Evolutionary conservation across 129 eudicot genomes (phyloP), one percentile per base, ranked within the genome.

Genomic region (Flaveria sonorensis): DNA sequence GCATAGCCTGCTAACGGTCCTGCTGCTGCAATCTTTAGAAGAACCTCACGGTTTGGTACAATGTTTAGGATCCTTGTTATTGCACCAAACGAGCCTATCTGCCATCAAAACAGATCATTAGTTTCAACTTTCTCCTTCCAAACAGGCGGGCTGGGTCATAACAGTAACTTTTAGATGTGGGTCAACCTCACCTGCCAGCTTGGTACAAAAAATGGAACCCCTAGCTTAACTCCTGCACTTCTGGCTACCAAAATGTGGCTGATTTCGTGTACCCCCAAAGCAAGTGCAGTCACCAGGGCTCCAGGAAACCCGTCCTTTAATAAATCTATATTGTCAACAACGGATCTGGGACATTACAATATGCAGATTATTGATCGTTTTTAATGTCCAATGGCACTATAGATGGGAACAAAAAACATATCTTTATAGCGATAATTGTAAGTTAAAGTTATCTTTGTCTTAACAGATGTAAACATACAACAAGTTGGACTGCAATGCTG

Each of bases 41-140:
- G 99, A 80, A 83, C 96, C 76, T 95, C 89, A 32, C 99, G 97
- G 39, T 85, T 91, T 60, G 86, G 93, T 71, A 95, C 97, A 74
- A 95, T 89, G 76, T 83, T 95, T 70, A 83, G 60, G 47, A 95
- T 89, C 88, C 99, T 83, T 74, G 99, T 95, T 75, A 95, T 95
- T 52, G 89, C 89, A 82, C 99, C 99, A 79, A 86, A 95, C 26
- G 96, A 95, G 85, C 99, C 99, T 87, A 95, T 95, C 99, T 95
- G 99, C 85, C 98, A 84, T 79, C 86, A 80, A 82, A 80, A 51
- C 16, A 83, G 72, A 70, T 83, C 85, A 77, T 88, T 70, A 92
- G 83, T 75, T 65, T 47, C 16, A 20, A 18, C 21, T 48, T 15
- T 52, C 69, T 9, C 47, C 61, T 32, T 59, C 14, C 42, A 26